These are phyloP conservation scores for Myxozyma mucilagina DNA, from an alignment of 805 yeast species.

Conservation along the genomic window DNA sequence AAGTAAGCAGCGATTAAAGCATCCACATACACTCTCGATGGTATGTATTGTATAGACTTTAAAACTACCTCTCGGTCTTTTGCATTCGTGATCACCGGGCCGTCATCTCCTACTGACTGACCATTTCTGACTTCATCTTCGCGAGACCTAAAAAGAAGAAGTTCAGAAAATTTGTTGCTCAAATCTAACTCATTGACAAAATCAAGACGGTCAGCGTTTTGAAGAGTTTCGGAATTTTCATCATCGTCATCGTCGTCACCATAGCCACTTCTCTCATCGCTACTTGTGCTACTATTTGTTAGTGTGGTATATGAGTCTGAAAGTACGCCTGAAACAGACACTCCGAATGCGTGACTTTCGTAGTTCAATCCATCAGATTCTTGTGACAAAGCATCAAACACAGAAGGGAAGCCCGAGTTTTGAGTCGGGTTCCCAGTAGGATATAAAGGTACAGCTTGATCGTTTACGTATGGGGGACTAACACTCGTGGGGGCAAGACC, in stretches of 20 bases:
- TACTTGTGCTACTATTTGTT: neutral
- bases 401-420: too few relatives aligned
- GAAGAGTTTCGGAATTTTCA: constrained; percentile 2
- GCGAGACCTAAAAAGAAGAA: constrained; percentile 5
- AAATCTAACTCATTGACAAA: constrained; percentile 10
- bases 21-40: constrained; percentile 23
- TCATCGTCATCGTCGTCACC: constrained; percentile 2
- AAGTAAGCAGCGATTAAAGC: constrained; percentile 10
- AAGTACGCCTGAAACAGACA: too few relatives aligned
- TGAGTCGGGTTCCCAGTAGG: too few relatives aligned
- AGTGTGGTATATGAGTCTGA: neutral
- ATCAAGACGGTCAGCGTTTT: constrained; percentile 1
- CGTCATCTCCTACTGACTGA: neutral
- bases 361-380: neutral
- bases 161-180: constrained; percentile 13
- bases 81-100: neutral
- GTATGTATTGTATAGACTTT: constrained; percentile 13
- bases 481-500: too few relatives aligned
- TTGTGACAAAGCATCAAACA: too few relatives aligned
- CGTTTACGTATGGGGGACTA: too few relatives aligned
- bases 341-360: neutral
- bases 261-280: neutral
- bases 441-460: too few relatives aligned
- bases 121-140: neutral
- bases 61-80: neutral